A percentile compares a stretch with the other conserved stretches of the same genome.
phyloP scores from a whole-genome alignment of 1,284 basidiomycete species.

The Agaricales sp. region DNA sequence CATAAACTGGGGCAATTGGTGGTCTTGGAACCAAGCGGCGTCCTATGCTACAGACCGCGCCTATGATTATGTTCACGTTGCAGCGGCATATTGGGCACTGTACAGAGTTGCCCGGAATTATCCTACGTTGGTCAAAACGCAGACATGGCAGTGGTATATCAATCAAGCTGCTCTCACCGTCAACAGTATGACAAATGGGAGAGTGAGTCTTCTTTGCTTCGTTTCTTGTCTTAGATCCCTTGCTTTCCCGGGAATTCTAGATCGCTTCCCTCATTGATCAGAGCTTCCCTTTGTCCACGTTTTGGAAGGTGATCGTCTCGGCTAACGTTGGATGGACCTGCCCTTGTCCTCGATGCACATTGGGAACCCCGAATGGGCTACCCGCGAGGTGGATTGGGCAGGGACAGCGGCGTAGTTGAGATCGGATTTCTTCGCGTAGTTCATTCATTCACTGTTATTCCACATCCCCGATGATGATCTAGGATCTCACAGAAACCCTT shows the following conservation, averaged over 20 bases:
- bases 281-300: too few species aligned
- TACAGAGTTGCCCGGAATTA: conserved; percentile 53
- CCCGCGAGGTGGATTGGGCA: neutral
- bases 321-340: too few species aligned
- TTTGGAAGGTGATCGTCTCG: too few species aligned
- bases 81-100: conserved; percentile 45
- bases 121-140: conserved; percentile 32
- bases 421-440: too few species aligned
- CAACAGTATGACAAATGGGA: conserved; percentile 33
- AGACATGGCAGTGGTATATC: conserved; percentile 47
- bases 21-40: conserved; percentile 43
- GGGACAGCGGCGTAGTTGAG: neutral
- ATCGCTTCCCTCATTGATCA: too few species aligned
- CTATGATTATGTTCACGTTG: conserved; percentile 51
- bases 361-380: neutral
- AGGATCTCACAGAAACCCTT: neutral
- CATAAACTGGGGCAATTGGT: conserved; percentile 46
- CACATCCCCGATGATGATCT: too few species aligned
- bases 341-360: neutral
- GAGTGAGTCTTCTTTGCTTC: conserved; percentile 17
- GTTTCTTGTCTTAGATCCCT: neutral
- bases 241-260: neutral
- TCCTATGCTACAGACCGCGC: conserved; percentile 42
- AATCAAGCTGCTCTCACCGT: conserved; percentile 45
- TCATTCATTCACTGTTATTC: too few species aligned